phyloP scores from a whole-genome alignment of 208 protist species.

The Angomonas ambiguus region DNA sequence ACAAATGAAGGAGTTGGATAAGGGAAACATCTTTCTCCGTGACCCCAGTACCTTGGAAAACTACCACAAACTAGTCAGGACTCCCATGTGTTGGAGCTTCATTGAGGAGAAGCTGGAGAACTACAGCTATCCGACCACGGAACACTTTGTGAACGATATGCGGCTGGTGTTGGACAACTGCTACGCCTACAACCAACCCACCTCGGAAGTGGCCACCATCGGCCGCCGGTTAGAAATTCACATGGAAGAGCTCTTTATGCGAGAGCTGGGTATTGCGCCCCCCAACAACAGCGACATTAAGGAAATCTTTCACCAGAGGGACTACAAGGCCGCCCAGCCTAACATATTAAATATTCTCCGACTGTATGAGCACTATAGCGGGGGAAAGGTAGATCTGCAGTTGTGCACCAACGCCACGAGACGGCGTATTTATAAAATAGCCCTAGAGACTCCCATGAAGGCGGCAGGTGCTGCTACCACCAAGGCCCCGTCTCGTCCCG shows the following conservation, averaged over 20 bases:
- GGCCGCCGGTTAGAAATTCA: slow-evolving; percentile 54
- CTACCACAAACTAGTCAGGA: slow-evolving; percentile 37
- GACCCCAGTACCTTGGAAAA: slow-evolving; percentile 50
- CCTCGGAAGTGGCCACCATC: slow-evolving; percentile 31
- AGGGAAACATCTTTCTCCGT: slow-evolving; percentile 33
- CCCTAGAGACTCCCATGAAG: slow-evolving; percentile 15
- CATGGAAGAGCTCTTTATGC: slow-evolving; percentile 85
- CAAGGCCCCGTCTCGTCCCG: not conserved
- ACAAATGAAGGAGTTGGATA: slow-evolving; percentile 30
- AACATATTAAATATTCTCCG: slow-evolving; percentile 23
- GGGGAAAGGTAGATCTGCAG: slow-evolving; percentile 29
- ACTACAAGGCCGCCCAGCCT: slow-evolving; percentile 29
- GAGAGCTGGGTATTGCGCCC: slow-evolving; percentile 43
- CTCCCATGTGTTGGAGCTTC: slow-evolving; percentile 61
- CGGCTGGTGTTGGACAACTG: slow-evolving; percentile 76
- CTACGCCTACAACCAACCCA: slow-evolving; percentile 67
- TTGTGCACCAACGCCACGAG: slow-evolving; percentile 54
- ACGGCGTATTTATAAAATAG: slow-evolving; percentile 53
- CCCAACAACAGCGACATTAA: slow-evolving; percentile 33
- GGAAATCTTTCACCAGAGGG: slow-evolving; percentile 22
- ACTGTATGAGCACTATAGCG: slow-evolving; percentile 44
- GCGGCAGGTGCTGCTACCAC: slow-evolving; percentile 17
- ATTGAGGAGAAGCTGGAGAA: slow-evolving; percentile 54
- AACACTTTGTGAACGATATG: slow-evolving; percentile 80
- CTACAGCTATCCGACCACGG: slow-evolving; percentile 49